Evolutionary conservation across 106 monocot species (phyloP).

Genomic region (Dioscorea dumetorum): DNA sequence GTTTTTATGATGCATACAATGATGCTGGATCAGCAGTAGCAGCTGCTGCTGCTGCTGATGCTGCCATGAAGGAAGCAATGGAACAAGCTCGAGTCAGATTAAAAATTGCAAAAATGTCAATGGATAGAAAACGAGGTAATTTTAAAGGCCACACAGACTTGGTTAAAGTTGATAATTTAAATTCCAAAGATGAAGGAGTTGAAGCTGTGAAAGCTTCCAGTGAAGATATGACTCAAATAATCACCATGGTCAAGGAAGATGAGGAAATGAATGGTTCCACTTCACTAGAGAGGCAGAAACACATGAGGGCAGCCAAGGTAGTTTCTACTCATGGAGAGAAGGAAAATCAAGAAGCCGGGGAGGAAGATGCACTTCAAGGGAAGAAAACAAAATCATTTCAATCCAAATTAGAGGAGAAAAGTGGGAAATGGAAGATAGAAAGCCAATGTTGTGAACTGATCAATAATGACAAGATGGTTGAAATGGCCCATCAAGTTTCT

Average conservation of each 20-base stretch:
- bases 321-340: conserved; percentile 8
- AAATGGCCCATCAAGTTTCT: conserved; percentile 14
- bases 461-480: conserved; percentile 20
- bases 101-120: conserved; percentile 64
- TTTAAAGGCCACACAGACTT: conserved; percentile 32
- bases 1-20: conserved; percentile 36
- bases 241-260: conserved; percentile 8
- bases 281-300: conserved; percentile 13
- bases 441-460: conserved; percentile 54
- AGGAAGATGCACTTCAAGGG: not conserved
- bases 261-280: conserved; percentile 3
- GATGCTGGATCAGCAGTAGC: conserved; percentile 39
- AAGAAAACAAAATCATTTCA: too few species aligned
- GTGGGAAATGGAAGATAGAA: conserved; percentile 65
- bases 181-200: conserved; percentile 11
- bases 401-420: conserved; percentile 1
- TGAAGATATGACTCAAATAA: conserved; percentile 6
- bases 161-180: conserved; percentile 14
- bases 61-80: conserved; percentile 95
- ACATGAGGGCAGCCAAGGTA: not conserved
- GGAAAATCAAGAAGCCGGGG: conserved; percentile 17
- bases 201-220: conserved; percentile 2
- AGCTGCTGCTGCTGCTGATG: conserved; percentile 56
- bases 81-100: conserved; percentile 74
- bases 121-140: conserved; percentile 61